Evolutionary conservation across 192 early-diverging fungal genomes (phyloP).

Genomic region (Linnemannia elongata): DNA sequence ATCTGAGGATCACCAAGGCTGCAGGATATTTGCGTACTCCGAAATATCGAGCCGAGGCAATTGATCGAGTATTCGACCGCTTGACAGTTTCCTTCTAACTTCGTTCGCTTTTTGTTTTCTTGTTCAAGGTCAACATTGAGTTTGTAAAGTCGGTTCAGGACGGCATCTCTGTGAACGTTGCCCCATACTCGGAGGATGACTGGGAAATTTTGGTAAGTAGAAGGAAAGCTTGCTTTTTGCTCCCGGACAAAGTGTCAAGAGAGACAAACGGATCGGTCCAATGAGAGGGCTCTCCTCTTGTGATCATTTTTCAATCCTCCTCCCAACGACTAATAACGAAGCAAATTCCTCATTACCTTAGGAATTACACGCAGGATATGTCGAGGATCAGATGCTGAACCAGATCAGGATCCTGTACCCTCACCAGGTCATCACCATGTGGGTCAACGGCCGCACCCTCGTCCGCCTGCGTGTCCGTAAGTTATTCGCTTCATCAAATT

Average conservation of each 20-base stretch:
- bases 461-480: slow-evolving; percentile 74
- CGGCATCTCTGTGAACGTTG: slow-evolving; percentile 75
- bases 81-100: background rate
- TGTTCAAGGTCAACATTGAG: slow-evolving; percentile 65
- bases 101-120: background rate
- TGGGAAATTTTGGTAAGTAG: slow-evolving; percentile 82
- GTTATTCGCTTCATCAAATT: background rate
- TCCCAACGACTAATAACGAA: background rate
- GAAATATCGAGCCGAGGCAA: background rate
- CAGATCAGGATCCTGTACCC: slow-evolving; percentile 78
- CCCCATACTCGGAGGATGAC: slow-evolving; percentile 78
- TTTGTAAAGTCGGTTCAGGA: slow-evolving; percentile 68
- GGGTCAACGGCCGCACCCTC: slow-evolving; percentile 77
- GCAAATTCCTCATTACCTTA: slow-evolving; percentile 15
- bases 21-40: background rate
- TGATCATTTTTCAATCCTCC: background rate
- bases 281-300: slow-evolving; percentile 5
- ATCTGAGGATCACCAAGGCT: background rate
- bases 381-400: slow-evolving; percentile 77
- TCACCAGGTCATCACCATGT: slow-evolving; percentile 78
- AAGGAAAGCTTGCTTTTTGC: slow-evolving; percentile 7
- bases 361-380: slow-evolving; percentile 80
- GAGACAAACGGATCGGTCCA: background rate
- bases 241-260: background rate
- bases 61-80: background rate